Evolutionary conservation across 140 eudicot genomes (phyloP).

Genomic region (Erigeron philadelphicus): DNA sequence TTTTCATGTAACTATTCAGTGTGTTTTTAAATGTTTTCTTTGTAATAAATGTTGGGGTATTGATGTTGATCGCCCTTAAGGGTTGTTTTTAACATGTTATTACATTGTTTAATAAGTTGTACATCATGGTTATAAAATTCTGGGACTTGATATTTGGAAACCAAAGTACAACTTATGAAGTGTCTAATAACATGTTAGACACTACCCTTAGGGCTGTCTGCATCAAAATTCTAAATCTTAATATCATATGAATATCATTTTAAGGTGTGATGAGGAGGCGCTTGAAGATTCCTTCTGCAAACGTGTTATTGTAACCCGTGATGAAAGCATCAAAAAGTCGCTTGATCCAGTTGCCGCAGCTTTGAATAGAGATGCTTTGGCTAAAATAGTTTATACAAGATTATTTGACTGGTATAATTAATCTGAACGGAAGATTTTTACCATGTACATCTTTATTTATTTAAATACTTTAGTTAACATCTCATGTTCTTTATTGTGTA

Average conservation of each 20-base stretch:
- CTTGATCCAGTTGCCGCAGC: slow-evolving; percentile 72
- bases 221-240: too few species aligned
- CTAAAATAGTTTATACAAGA: slow-evolving; percentile 72
- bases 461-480: slow-evolving; percentile 1
- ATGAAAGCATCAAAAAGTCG: slow-evolving; percentile 74
- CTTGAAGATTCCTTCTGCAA: slow-evolving; percentile 86
- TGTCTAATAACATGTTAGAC: too few species aligned
- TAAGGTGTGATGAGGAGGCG: slow-evolving; percentile 75
- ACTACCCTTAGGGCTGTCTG: too few species aligned
- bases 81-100: too few species aligned
- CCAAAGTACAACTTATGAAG: too few species aligned
- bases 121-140: too few species aligned
- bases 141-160: too few species aligned
- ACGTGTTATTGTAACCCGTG: slow-evolving; percentile 91
- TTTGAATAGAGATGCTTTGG: slow-evolving; percentile 82
- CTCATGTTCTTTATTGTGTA: slow-evolving; percentile 19
- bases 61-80: too few species aligned
- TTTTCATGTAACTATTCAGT: slow-evolving; percentile 49
- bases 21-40: neutral
- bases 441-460: neutral
- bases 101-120: too few species aligned
- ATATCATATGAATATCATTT: neutral
- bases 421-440: slow-evolving; percentile 11
- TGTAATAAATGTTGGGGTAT: neutral
- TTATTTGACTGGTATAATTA: slow-evolving; percentile 76